Evolutionary conservation across 2,329 filamentous ascomycete genomes (phyloP), one percentile per base, ranked within the genome.

Genomic region (Keithomyces neogunnii): DNA sequence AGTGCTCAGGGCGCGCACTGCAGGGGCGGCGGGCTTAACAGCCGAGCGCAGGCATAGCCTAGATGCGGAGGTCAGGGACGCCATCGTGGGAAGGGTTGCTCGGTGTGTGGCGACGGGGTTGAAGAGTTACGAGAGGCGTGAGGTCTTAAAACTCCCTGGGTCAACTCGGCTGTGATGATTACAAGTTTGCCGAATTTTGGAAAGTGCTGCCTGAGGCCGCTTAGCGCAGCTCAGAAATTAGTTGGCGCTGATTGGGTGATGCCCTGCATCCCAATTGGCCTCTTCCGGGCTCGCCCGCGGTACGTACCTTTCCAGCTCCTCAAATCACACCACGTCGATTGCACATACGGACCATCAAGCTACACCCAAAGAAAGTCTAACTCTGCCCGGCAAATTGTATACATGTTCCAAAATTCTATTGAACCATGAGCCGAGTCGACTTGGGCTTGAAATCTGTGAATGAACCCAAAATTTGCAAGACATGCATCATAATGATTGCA

Each of bases 1-100:
- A 57, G 78, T 78, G 69, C 75, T 81, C 56, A 85, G 68, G 63
- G 78, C 75, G 66, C 78, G 78, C 61, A 76, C 69, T 49, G 68
- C 66, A 61, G 66, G 61, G 56, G 63, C 64, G 57, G 65, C 68
- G 52, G 63, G 63, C 62, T 68, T 70, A 62, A 72, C 71, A 57
- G 72, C 66, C 56, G 72, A 69, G 71, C 85, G 85, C 76, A 87
- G 76, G 68, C 88, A 77, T 65, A 81, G 75, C 72, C 82, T 82
- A 69, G 86, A 82, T 67, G 82, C 79, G 68, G 79, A 77, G 66
- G 82, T 73, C 70, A 89, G 80, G 69, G 82, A 75, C 71, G 83
- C 82, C 84, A 88, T 88, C 59, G 64, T 65, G 53, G 28, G 19
- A 8, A 50, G 31, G 31, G n/a, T 40, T 39, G 46, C 50, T 50